Conservation (phyloP, 2,329 filamentous ascomycete genomes). For the Blastomyces gilchristii region DNA sequence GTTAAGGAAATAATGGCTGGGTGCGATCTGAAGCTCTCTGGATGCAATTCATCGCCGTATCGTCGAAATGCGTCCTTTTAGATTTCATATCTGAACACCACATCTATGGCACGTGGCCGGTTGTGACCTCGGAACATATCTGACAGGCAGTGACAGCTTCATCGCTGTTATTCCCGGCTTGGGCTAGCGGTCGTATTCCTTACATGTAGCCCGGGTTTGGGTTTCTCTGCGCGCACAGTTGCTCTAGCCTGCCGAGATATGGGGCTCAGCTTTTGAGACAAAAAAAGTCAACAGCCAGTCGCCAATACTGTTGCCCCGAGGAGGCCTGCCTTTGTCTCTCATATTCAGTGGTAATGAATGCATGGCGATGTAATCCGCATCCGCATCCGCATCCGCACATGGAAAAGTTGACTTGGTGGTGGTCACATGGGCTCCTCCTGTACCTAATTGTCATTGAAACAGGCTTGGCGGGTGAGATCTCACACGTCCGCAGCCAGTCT, state of each 20-base stretch:
- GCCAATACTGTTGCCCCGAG: background rate
- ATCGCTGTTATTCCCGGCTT: background rate
- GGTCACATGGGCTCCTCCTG: background rate
- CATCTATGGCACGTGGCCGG: background rate
- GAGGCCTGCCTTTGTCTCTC: background rate
- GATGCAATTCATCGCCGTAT: background rate
- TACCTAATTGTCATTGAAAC: background rate
- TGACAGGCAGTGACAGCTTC: background rate
- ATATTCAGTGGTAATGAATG: background rate
- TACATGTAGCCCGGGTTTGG: background rate
- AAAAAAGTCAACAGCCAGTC: background rate
- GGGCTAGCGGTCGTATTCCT: background rate
- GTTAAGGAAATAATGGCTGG: background rate
- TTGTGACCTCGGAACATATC: background rate
- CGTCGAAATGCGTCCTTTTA: background rate
- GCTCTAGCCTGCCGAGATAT: background rate
- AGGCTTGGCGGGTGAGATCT: conserved; percentile 4
- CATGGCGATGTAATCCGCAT: background rate
- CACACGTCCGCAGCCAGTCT: background rate
- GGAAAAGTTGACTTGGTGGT: background rate
- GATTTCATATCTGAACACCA: background rate
- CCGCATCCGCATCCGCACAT: background rate
- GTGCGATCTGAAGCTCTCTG: background rate
- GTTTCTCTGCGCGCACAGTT: background rate
- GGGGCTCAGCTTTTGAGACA: background rate